phyloP scores from a whole-genome alignment of 2,329 filamentous ascomycete genomes.

The Orbilia quercus region DNA sequence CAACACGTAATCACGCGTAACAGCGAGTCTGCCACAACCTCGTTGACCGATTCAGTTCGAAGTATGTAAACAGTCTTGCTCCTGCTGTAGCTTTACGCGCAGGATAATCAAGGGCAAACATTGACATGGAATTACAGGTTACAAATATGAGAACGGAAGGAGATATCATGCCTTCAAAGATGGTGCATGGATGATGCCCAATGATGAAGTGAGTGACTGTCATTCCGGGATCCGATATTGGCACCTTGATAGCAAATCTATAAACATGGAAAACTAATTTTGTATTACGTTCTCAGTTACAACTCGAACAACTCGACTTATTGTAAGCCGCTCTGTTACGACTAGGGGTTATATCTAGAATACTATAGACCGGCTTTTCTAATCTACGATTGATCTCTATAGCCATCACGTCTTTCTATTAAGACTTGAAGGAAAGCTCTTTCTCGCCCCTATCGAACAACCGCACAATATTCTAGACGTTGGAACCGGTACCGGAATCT shows the following conservation, averaged over 20 bases:
- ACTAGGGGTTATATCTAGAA: not conserved
- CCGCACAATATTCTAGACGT: conserved; percentile 66
- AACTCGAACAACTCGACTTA: conserved; percentile 56
- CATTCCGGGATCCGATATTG: not conserved
- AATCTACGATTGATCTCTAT: not conserved
- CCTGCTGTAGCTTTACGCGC: not conserved
- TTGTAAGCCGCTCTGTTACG: conserved; percentile 24
- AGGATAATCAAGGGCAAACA: not conserved
- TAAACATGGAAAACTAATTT: not conserved
- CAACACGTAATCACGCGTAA: conserved; percentile 23
- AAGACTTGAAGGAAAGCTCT: conserved; percentile 65
- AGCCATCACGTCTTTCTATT: conserved; percentile 67
- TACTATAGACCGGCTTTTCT: not conserved
- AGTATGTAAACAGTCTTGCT: too few relatives aligned
- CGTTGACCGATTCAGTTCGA: conserved; percentile 47
- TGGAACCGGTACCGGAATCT: conserved; percentile 69
- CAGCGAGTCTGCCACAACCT: conserved; percentile 53
- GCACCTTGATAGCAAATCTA: not conserved
- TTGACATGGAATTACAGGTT: conserved; percentile 25
- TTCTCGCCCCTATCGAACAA: conserved; percentile 65
- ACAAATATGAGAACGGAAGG: conserved; percentile 60
- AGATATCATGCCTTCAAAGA: conserved; percentile 67
- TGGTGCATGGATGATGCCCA: conserved; percentile 67
- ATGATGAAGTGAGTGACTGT: conserved; percentile 64
- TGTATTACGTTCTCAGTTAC: conserved; percentile 12